Base-by-base conservation (phyloP, 2,329 filamentous ascomycete genomes). In the Emmonsia crescens region DNA sequence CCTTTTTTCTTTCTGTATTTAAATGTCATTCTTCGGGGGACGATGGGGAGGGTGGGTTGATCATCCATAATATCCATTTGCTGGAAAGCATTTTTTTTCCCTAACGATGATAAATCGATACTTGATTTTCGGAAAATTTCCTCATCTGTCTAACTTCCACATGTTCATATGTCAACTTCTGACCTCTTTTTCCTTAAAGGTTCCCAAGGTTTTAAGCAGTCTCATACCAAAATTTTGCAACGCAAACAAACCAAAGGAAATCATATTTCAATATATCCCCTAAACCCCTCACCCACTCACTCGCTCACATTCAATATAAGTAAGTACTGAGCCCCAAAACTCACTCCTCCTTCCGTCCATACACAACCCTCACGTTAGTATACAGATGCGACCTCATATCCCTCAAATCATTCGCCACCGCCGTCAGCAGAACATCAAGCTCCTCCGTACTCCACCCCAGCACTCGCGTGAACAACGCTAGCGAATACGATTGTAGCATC, bases 401-500 rank as follows among this genome's bases (percentile, higher is more conserved):
- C 42, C 24, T 59, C 48, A 62, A 60, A 42, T 61, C 59, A 21
- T 55, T 59, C 36, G 40, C 48, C 31, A 64, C 59, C 29, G 60
- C 52, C 21, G 14, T 27, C 36, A 64, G 36, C 40, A 60, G 57
- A 21, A 61, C 16, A 29, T 64, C 59, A 21, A 63, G 52, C 52
- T 64, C 61, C 29, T 63, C 58, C 38, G 49, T 61, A 1, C 36
- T 48, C 63, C 62, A 63, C 1, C 55, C 61, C 44, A 64, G 38
- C 27, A 63, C 63, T 8, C 61, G 27, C 14, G 63, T 63, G 38
- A 64, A 64, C 21, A 63, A 31, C 29, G 61, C 61, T 9, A 63
- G 60, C 16, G 61, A 62, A 52, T 66, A 59, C n/a, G 63, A 65
- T 33, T 65, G 51, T 14, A 66, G 36, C 19, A 60, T 61, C 19